phyloP scores from a whole-genome alignment of 495 filamentous ascomycete species.

The Podospora sp. region DNA sequence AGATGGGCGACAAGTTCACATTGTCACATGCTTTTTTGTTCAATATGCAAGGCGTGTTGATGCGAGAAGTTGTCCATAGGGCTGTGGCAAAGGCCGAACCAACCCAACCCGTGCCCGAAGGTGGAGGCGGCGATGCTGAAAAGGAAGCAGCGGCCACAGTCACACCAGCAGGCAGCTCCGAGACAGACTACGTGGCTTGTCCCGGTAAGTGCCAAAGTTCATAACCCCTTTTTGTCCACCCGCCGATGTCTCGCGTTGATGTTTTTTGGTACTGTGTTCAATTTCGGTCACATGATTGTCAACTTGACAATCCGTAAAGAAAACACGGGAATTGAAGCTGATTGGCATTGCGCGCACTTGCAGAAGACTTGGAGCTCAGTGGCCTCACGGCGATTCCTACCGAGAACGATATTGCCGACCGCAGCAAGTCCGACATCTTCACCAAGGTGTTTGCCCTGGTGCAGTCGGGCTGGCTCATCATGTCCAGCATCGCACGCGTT shows the following conservation, averaged over 20 bases:
- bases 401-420: slow-evolving; percentile 29
- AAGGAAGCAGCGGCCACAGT: background rate
- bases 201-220: too few relatives aligned
- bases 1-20: background rate
- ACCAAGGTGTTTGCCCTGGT: slow-evolving; percentile 40
- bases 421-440: slow-evolving; percentile 34
- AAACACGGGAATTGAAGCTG: too few relatives aligned
- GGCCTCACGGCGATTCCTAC: background rate
- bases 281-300: too few relatives aligned
- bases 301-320: too few relatives aligned
- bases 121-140: background rate
- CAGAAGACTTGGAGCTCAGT: background rate
- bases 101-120: background rate
- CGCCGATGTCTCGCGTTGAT: too few relatives aligned
- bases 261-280: too few relatives aligned
- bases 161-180: background rate
- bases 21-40: slow-evolving; percentile 27
- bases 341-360: too few relatives aligned
- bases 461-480: slow-evolving; percentile 44
- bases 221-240: too few relatives aligned
- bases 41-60: slow-evolving; percentile 21
- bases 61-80: background rate
- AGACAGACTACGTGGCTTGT: too few relatives aligned
- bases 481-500: slow-evolving; percentile 36
- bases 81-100: too few relatives aligned